Evolutionary conservation across 164 flowering plant genomes (phyloP), one percentile per base, ranked within the genome.

Genomic region (Chimonanthus praecox): DNA sequence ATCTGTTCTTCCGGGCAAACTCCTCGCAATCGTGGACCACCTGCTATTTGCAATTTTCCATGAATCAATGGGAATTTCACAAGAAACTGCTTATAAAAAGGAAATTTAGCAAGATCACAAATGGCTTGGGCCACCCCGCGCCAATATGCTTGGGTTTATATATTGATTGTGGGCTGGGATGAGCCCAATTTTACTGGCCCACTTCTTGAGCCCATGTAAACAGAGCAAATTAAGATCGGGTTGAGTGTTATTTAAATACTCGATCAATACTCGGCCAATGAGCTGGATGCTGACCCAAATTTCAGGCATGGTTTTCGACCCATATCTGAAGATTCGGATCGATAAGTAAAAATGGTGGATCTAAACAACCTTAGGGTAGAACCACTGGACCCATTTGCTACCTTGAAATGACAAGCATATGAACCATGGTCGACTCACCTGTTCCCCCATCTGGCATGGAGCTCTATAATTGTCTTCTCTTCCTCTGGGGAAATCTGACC

Each of bases 371-470:
- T 51, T 15, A 8, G 4, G 58, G 13, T 4, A 51, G 58, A 15
- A 33, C 33, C 33, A 33, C 16, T 15, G 9, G 58, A 51, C 58
- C 58, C 58, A 51, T 51, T 51, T 51, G 58, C 58, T 6, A 10
- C 33, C 33, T 33, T 33, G 46, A n/a, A 10, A 16, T 62, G n/a
- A 62, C 8, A 13, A 7, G n/a, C 44, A 33, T 13, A 13, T 65
- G 58, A 65, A 33, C 47, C 68, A 62, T 58, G 7, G 45, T n/a
- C 4, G 58, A 21, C 47, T 82, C 75, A 92, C 98, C 97, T 94
- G 85, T 94, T 94, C 47, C 98, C 98, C 97, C 94, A 94, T 63
- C 81, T 86, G 71, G 93, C 96, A 85, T 94, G 98, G 2, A 89
- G 82, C 78, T 94, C 94, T 0, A 89, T 67, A 64, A 94, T 92